Base-by-base conservation (phyloP, 129 eudicot species). In the Flaveria ramosissima region DNA sequence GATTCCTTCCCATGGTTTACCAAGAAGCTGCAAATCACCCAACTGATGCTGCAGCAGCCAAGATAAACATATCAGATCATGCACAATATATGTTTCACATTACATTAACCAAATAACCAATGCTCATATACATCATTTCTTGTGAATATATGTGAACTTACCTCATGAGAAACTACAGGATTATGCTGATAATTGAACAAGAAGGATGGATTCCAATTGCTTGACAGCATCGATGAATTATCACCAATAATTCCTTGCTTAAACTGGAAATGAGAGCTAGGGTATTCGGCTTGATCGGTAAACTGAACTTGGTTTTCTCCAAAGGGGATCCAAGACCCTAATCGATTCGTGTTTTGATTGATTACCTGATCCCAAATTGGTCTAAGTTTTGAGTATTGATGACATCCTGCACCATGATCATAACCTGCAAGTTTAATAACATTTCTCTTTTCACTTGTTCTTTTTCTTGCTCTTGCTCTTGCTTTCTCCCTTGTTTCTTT, bases 391-490 rank as follows among this genome's bases (percentile, higher is more conserved):
- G 73, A 59, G 42, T 57, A 71, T 7, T 76, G 80, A 59, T 62
- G 45, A 48, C 23, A 61, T 2, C 7, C 41, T 61, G 68, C 42
- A 61, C 17, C n/a, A n/a, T n/a, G 43, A 26, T 26, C 68, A 61
- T 61, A 26, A 61, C 3, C 7, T 36, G 27, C 82, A n/a, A 79
- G 73, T 53, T 70, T 62, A 32, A 73, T 26, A 48, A 73, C 13
- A 48, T 41, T 81, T 69, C 23, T 85, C 71, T 84, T 90, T 71
- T 88, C 89, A 11, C 61, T 74, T 26, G 98, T 86, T 80, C 98
- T 80, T 67, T 88, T 88, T 73, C 95, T 83, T 43, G 96, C 98
- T 78, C 88, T 82, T 48, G 78, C 94, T 71, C 95, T 86, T 20
- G 95, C 96, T 36, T 83, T 80, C 32, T 65, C 83, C 81, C 96